Conservation (phyloP, 345 rosid genomes). For the Sisymbrium altissimum region DNA sequence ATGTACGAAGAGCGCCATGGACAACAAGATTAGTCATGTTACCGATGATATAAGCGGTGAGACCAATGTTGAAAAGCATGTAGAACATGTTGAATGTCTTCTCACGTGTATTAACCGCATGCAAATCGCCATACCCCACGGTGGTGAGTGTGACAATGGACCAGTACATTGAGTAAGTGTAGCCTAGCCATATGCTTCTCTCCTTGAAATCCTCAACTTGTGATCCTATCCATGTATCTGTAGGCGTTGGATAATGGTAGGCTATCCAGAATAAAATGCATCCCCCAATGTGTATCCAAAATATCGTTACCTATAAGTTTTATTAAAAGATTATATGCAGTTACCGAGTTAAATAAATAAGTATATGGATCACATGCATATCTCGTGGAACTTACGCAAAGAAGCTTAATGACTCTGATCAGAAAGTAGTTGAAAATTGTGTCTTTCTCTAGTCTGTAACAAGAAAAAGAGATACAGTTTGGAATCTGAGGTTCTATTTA, state of each 20-base stretch:
- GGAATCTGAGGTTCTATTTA: not conserved
- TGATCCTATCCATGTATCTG: slow-evolving; percentile 71
- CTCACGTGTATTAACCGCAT: slow-evolving; percentile 65
- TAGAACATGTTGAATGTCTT: slow-evolving; percentile 72
- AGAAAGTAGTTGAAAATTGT: slow-evolving; percentile 64
- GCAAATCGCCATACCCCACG: slow-evolving; percentile 89
- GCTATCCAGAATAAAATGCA: slow-evolving; percentile 86
- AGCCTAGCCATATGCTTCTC: slow-evolving; percentile 74
- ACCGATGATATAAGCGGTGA: slow-evolving; percentile 80
- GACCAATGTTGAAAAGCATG: slow-evolving; percentile 91
- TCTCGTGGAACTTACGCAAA: slow-evolving; percentile 49
- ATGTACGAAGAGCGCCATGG: slow-evolving; percentile 61
- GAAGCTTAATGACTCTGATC: slow-evolving; percentile 57
- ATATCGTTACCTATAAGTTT: slow-evolving; percentile 59
- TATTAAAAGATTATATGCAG: not conserved
- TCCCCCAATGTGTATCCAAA: slow-evolving; percentile 78
- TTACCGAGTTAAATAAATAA: not conserved
- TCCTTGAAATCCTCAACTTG: slow-evolving; percentile 52
- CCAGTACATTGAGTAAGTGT: slow-evolving; percentile 93
- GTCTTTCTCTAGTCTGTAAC: slow-evolving; percentile 83
- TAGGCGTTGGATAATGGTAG: slow-evolving; percentile 38
- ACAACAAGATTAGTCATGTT: slow-evolving; percentile 96
- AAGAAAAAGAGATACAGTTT: not conserved
- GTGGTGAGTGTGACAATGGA: slow-evolving; percentile 88
- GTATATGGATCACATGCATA: not conserved